These are phyloP conservation scores for Mortierella claussenii DNA, from an alignment of 192 early-diverging fungal species.

Conservation along the genomic window DNA sequence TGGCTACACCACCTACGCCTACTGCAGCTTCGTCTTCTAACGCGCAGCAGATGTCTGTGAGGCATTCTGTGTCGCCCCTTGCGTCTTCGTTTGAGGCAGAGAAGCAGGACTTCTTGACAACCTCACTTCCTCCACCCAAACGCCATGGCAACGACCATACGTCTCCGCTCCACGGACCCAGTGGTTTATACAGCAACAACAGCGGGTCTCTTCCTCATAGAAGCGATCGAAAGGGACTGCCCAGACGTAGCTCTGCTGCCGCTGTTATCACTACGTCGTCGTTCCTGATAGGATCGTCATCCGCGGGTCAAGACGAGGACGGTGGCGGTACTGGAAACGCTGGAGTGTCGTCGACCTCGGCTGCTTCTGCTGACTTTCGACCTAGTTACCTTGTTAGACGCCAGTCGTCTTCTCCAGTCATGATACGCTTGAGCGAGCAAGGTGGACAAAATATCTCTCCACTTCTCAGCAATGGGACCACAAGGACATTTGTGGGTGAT, in stretches of 20 bases:
- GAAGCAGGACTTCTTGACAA: not conserved
- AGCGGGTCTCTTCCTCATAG: too few species aligned
- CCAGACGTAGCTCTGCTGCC: slow-evolving; percentile 37
- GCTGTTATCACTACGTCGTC: slow-evolving; percentile 13
- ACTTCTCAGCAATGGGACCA: slow-evolving; percentile 1
- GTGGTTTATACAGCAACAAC: too few species aligned
- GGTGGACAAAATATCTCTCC: slow-evolving; percentile 43
- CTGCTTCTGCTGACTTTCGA: not conserved
- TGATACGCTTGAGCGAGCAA: slow-evolving; percentile 40
- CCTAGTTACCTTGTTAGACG: slow-evolving; percentile 23
- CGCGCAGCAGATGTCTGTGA: too few species aligned
- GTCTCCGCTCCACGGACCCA: not conserved
- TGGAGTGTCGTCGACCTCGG: slow-evolving; percentile 1
- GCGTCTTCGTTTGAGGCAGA: too few species aligned
- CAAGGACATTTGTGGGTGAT: slow-evolving; percentile 24
- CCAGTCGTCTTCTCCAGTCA: slow-evolving; percentile 41
- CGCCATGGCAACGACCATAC: slow-evolving; percentile 7
- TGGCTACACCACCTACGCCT: too few species aligned
- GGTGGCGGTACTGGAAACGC: too few species aligned
- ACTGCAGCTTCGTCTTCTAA: too few species aligned
- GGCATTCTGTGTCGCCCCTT: too few species aligned
- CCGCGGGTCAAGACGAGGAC: not conserved
- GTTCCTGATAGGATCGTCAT: too few species aligned
- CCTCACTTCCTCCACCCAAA: slow-evolving; percentile 34
- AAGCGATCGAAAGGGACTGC: slow-evolving; percentile 1